Percentiles rank a stretch among this genome's conserved stretches.
Evolutionary conservation across 306 rosid species (phyloP).

Genomic region (Malus sieversii): DNA sequence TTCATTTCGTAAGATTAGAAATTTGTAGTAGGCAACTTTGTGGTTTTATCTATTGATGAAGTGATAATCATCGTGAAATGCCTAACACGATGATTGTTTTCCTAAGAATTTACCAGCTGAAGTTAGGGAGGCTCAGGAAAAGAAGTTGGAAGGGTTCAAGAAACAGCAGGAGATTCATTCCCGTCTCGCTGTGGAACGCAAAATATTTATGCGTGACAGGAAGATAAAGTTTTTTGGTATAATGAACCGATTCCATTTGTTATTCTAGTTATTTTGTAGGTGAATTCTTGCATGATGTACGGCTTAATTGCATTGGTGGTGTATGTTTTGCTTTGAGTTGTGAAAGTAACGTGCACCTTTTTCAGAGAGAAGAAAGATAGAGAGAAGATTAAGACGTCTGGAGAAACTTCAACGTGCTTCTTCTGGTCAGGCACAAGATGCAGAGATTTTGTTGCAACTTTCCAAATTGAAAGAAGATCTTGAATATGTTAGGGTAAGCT

Average conservation of each 20-base stretch:
- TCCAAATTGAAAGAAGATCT: slow-evolving; percentile 82
- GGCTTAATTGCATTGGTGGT: not conserved
- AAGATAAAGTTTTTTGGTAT: slow-evolving; percentile 90
- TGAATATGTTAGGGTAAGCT: slow-evolving; percentile 77
- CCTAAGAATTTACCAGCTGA: slow-evolving; percentile 60
- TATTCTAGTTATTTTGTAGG: not conserved
- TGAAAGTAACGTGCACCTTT: slow-evolving; percentile 8
- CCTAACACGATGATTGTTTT: not conserved
- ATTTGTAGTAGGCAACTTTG: not conserved
- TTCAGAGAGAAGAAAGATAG: slow-evolving; percentile 84
- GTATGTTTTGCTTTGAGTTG: not conserved
- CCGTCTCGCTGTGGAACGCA: slow-evolving; percentile 77
- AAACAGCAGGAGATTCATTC: slow-evolving; percentile 90
- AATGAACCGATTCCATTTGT: not conserved
- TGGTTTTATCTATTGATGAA: not conserved
- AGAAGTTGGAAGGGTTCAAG: slow-evolving; percentile 70
- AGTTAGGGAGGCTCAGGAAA: slow-evolving; percentile 64
- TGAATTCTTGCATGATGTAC: not conserved
- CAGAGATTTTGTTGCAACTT: slow-evolving; percentile 55
- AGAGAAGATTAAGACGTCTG: slow-evolving; percentile 79
- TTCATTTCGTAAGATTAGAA: not conserved
- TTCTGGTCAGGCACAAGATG: slow-evolving; percentile 52
- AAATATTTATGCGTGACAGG: slow-evolving; percentile 67
- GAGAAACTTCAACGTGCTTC: slow-evolving; percentile 79
- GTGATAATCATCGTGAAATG: not conserved